Evolutionary conservation across 768 basidiomycete species (phyloP).

Genomic region (Gymnopilus dilepis): DNA sequence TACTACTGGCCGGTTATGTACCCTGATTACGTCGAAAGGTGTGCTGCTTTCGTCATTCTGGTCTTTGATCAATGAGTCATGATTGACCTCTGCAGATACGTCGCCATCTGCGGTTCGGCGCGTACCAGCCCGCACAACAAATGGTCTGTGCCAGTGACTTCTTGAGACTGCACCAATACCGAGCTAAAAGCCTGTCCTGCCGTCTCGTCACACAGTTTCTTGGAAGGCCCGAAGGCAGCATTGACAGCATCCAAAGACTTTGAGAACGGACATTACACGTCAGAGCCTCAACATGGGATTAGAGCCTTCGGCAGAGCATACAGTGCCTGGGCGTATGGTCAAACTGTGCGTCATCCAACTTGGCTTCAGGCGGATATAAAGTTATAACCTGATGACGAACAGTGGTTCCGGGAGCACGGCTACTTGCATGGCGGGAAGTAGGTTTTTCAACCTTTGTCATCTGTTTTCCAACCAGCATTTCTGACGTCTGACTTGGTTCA

Average conservation of each 20-base stretch:
- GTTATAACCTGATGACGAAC: not conserved
- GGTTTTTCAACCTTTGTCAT: conserved; percentile 14
- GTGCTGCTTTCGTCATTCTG: not conserved
- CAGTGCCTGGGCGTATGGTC: conserved; percentile 64
- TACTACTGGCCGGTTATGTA: conserved; percentile 63
- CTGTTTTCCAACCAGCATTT: not conserved
- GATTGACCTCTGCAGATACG: conserved; percentile 40
- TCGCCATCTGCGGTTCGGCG: conserved; percentile 58
- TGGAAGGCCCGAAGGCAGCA: conserved; percentile 64
- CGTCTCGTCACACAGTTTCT: conserved; percentile 44
- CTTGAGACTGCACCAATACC: no score
- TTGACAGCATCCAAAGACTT: conserved; percentile 60
- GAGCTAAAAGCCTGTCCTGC: no score
- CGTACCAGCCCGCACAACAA: conserved; percentile 60
- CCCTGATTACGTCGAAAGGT: conserved; percentile 59
- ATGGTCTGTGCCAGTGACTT: conserved; percentile 41
- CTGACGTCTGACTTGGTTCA: conserved; percentile 15
- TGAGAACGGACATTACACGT: conserved; percentile 55
- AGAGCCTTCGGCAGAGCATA: conserved; percentile 62
- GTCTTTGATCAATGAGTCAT: not conserved
- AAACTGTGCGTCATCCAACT: conserved; percentile 41
- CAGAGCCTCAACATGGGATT: conserved; percentile 50
- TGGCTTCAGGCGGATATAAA: no score
- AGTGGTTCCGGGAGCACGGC: conserved; percentile 61
- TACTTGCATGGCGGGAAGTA: conserved; percentile 49